phyloP scores from a whole-genome alignment of 306 rosid genomes.

The Astragalus glycyphyllos region DNA sequence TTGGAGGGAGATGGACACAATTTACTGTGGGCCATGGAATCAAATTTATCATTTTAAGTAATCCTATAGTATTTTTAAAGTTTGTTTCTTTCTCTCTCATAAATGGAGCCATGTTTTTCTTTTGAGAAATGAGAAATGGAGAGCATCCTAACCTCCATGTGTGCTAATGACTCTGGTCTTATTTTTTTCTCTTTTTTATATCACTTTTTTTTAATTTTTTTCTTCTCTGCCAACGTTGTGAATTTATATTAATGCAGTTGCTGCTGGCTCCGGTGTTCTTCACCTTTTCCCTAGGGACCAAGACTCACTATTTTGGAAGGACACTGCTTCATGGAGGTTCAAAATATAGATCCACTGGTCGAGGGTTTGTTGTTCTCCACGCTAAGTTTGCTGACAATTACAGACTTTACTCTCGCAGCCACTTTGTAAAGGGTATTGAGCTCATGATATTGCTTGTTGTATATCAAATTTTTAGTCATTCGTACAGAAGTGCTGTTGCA shows the following conservation, averaged over 20 bases:
- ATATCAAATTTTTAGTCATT: slow-evolving; percentile 54
- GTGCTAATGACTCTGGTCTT: background rate
- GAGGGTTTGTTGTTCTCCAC: slow-evolving; percentile 64
- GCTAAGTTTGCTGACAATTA: slow-evolving; percentile 62
- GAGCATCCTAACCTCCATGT: background rate
- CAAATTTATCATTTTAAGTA: no score
- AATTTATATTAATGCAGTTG: slow-evolving; percentile 58
- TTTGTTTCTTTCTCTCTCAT: no score
- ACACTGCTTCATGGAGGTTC: slow-evolving; percentile 64
- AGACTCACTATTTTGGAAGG: slow-evolving; percentile 63
- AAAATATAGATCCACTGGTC: slow-evolving; percentile 59
- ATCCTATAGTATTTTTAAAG: no score
- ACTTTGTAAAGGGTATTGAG: slow-evolving; percentile 64
- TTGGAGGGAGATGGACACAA: no score
- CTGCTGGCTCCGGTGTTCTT: slow-evolving; percentile 62
- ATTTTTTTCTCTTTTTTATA: slow-evolving; percentile 26
- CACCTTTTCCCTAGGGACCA: slow-evolving; percentile 60
- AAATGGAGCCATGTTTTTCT: no score
- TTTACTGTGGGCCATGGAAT: no score
- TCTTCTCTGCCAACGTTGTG: slow-evolving; percentile 34
- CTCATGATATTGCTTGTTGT: slow-evolving; percentile 55
- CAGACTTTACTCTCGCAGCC: slow-evolving; percentile 62
- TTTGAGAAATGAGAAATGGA: no score
- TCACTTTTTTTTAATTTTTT: slow-evolving; percentile 26
- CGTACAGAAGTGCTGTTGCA: slow-evolving; percentile 47